These are phyloP conservation scores for Venturiaceae sp. DNA, from an alignment of 2,329 filamentous ascomycete genomes.

Conservation along the genomic window DNA sequence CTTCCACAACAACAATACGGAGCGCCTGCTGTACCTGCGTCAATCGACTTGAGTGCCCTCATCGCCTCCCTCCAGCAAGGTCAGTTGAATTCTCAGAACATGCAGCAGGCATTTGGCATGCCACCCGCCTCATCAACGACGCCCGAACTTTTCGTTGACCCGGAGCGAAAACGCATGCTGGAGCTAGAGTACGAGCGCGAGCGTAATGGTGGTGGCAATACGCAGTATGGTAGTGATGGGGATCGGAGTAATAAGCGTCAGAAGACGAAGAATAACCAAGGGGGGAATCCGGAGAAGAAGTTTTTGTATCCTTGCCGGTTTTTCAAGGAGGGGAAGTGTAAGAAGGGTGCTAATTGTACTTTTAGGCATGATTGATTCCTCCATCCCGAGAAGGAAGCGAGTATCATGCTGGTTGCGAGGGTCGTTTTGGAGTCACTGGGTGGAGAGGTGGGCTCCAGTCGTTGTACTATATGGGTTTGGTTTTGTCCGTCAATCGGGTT, in stretches of 20 bases:
- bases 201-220: not conserved
- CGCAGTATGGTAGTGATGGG: not conserved
- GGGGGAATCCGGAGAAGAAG: conserved; percentile 24
- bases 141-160: conserved; percentile 17
- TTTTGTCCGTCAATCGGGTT: too few relatives aligned
- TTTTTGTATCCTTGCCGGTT: conserved; percentile 51
- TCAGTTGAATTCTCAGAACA: not conserved
- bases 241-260: conserved; percentile 13
- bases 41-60: conserved; percentile 3
- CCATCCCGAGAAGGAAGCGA: not conserved
- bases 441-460: too few relatives aligned
- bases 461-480: too few relatives aligned
- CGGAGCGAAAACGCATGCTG: conserved; percentile 24
- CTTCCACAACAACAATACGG: not conserved
- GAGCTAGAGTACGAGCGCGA: conserved; percentile 4
- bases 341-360: conserved; percentile 64
- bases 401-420: not conserved
- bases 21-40: not conserved
- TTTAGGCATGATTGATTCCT: conserved; percentile 51
- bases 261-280: conserved; percentile 7
- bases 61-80: conserved; percentile 8
- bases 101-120: not conserved
- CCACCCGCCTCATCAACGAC: not conserved
- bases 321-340: conserved; percentile 61
- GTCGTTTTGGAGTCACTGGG: too few relatives aligned